These are phyloP conservation scores for Sphenostylis stenocarpa DNA, from an alignment of 306 rosid genomes.

Conservation along the genomic window DNA sequence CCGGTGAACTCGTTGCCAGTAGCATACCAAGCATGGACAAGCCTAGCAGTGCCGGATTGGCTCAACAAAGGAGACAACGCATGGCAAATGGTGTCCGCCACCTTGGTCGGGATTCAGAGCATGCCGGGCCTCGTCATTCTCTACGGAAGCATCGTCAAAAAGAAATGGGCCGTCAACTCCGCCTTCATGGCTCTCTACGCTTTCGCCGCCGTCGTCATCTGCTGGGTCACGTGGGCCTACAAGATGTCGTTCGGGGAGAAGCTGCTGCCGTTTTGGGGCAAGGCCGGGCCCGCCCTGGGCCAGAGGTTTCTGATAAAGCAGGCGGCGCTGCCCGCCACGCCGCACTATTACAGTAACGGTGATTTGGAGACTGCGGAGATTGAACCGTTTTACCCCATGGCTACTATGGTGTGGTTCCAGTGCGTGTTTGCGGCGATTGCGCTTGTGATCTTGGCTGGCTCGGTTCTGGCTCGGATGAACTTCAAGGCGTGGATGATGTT, in stretches of 20 bases:
- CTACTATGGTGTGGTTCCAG: conserved; percentile 65
- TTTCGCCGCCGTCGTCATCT: conserved; percentile 43
- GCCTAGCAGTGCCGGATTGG: conserved; percentile 50
- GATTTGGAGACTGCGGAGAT: background rate
- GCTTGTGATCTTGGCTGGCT: conserved; percentile 44
- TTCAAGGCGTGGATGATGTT: conserved; percentile 65
- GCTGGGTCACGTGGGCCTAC: conserved; percentile 57
- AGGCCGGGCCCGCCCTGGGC: conserved; percentile 49
- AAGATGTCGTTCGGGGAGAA: conserved; percentile 55
- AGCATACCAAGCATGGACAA: conserved; percentile 45
- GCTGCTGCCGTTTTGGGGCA: conserved; percentile 53
- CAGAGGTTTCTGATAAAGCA: conserved; percentile 35
- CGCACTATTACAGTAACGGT: background rate
- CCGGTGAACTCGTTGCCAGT: conserved; percentile 24
- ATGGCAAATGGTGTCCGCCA: conserved; percentile 67
- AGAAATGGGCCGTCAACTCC: conserved; percentile 62
- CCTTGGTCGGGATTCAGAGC: conserved; percentile 60
- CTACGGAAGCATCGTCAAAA: conserved; percentile 63
- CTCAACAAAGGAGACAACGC: conserved; percentile 73
- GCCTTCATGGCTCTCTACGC: conserved; percentile 65
- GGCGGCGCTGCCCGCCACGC: conserved; percentile 29
- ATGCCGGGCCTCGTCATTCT: conserved; percentile 65
- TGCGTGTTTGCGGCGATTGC: conserved; percentile 51
- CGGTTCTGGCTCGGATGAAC: conserved; percentile 52
- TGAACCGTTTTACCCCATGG: conserved; percentile 50